Evolutionary conservation across 345 rosid genomes (phyloP).

Genomic region (Xanthoceras sorbifolium): DNA sequence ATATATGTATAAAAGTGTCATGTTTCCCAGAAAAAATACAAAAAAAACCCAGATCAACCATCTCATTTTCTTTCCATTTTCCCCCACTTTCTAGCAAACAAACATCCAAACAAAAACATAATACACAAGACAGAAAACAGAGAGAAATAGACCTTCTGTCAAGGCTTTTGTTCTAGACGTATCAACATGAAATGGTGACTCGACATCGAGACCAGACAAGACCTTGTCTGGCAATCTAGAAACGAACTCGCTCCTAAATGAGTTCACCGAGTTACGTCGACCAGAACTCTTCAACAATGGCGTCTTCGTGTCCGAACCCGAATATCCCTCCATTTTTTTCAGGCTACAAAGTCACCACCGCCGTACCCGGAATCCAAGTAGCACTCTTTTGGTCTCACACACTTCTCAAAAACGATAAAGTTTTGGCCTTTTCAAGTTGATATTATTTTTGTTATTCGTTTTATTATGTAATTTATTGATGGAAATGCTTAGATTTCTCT

Average conservation of each 20-base stretch:
- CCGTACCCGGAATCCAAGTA: neutral
- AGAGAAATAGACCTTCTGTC: constrained; percentile 44
- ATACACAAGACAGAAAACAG: neutral
- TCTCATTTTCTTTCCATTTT: neutral
- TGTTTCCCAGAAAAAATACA: neutral
- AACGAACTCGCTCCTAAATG: constrained; percentile 53
- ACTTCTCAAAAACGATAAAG: neutral
- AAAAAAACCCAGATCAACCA: neutral
- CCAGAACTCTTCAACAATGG: constrained; percentile 35
- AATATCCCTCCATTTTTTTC: constrained; percentile 24
- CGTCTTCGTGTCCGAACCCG: constrained; percentile 20
- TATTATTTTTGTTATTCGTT: neutral
- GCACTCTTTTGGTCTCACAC: neutral
- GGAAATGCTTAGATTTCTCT: neutral
- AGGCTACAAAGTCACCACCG: neutral
- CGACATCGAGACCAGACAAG: constrained; percentile 51
- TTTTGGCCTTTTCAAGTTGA: neutral
- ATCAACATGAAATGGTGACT: constrained; percentile 54
- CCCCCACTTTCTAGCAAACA: constrained; percentile 23
- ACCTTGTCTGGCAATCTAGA: constrained; percentile 65
- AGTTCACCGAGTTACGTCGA: constrained; percentile 39
- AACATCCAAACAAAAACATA: neutral
- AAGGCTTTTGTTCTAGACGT: constrained; percentile 51
- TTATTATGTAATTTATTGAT: no score
- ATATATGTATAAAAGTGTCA: neutral